phyloP scores from a whole-genome alignment of 192 early-diverging fungal genomes.

The Backusella sp. region DNA sequence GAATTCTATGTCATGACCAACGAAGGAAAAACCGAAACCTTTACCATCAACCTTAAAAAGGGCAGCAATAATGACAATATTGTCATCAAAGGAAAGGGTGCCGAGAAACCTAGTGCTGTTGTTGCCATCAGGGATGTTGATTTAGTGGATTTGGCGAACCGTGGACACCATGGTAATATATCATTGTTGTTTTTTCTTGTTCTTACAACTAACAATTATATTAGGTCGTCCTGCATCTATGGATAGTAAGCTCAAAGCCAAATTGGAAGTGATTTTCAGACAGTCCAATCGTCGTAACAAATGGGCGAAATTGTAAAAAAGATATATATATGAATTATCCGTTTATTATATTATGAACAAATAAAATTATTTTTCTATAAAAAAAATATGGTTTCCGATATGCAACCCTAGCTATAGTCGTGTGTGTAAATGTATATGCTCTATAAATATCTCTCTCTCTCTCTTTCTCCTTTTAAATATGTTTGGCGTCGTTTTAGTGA shows the following conservation, averaged over 20 bases:
- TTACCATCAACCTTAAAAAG: slow-evolving; percentile 86
- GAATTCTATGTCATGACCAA: slow-evolving; percentile 84
- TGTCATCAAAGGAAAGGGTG: slow-evolving; percentile 53
- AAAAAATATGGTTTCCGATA: neutral
- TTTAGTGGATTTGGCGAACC: slow-evolving; percentile 82
- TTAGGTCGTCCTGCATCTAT: slow-evolving; percentile 86
- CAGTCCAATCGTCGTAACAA: slow-evolving; percentile 43
- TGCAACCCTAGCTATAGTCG: neutral
- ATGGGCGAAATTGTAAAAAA: slow-evolving; percentile 64
- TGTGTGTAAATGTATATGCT: neutral
- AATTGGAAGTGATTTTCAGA: slow-evolving; percentile 69
- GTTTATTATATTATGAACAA: neutral
- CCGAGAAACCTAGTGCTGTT: slow-evolving; percentile 68
- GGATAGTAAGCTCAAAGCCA: slow-evolving; percentile 86
- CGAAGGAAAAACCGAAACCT: slow-evolving; percentile 66
- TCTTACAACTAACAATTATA: neutral
- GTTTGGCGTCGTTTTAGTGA: neutral
- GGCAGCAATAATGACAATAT: slow-evolving; percentile 33
- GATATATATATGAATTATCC: neutral
- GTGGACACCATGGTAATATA: slow-evolving; percentile 76
- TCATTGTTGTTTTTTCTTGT: neutral
- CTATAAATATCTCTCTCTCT: neutral
- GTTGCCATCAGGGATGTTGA: slow-evolving; percentile 72
- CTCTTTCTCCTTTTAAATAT: neutral
- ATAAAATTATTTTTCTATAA: neutral